Base-by-base conservation (phyloP, 164 flowering plant genomes). In the Euptelea pleiosperma region DNA sequence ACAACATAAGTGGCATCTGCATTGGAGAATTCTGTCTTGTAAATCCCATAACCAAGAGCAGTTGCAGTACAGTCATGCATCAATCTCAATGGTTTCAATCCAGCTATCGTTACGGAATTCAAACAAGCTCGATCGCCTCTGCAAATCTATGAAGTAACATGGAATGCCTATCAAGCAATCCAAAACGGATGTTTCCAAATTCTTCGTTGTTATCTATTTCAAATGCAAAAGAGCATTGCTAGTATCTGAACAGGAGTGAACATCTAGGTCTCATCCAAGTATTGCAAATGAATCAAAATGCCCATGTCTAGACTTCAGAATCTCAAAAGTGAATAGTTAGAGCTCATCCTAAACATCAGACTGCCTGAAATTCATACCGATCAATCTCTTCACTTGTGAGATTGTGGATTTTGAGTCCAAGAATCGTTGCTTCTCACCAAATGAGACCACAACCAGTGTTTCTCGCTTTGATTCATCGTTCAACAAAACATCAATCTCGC, bases 391-490 rank as follows among this genome's bases (percentile, higher is more conserved):
- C 12, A 93, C 68, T 67, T 93, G 97, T 46, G 86, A 82, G 34
- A 93, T 75, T 0, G 98, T 87, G 15, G 96, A 84, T 62, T 74
- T 93, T 0, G 96, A 91, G 65, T 88, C 99, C 55, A 93, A 31
- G 50, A 90, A 85, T 60, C 99, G 71, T 71, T 93, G 99, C 74
- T 90, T 93, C 70, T 90, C 94, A 29, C 97, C 91, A 54, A 93
- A 93, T 1, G 85, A 90, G 12, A 93, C 92, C 44, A 93, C 86
- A 12, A 86, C 74, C 0, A 91, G 94, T 0, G 88, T 93, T 62
- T 93, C 99, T 0, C 99, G 83, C 0, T 93, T 83, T 0, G 99
- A 93, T 63, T 93, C 99, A 61, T 93, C 96, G 48, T 93, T 93
- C 66, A 93, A 65, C 52, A 93, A 45, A 29, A 93, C 94, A 61